Base-by-base conservation (phyloP, 2,329 filamentous ascomycete genomes). In the Neofusicoccum kwambonambiense region DNA sequence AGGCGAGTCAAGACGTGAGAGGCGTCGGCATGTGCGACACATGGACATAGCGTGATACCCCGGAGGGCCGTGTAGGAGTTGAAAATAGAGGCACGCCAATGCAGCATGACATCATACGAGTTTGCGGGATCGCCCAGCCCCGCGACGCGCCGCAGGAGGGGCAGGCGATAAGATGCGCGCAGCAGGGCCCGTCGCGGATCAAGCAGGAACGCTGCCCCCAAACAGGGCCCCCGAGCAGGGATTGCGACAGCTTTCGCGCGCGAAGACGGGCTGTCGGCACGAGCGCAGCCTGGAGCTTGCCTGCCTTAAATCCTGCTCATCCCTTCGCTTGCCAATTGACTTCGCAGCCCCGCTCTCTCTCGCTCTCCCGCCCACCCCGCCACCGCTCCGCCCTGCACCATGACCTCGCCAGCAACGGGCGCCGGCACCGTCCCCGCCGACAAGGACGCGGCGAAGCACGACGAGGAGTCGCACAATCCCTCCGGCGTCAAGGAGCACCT, bases 401-500 rank as follows among this genome's bases (percentile, higher is more conserved):
- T 64, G 62, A 54, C 61, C 44, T 64, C 51, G 27, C 56, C 56
- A 19, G 56, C 56, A n/a, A 12, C 22, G 31, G 41, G 31, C 37
- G 58, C 35, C 5, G 45, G 47, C 19, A 11, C 45, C 11, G 3
- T 12, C 4, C 11, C 58, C 9, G 52, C 52, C 42, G 31, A 51
- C 15, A 35, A 54, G 12, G 54, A 52, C 3, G 45, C 37, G 7
- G 54, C 27, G 35, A 49, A 52, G 44, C 63, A 65, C 54, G 63
- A 65, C 45, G 12, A 61, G 13, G 63, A 51, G 42, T 65, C 63
- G 45, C 63, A 65, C 63, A 34, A 61, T 12, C 63, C 63, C 22
- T 8, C 31, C 3, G 63, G 63, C 56, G 9, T 65, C 63, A 65
- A 65, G 52, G 64, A 37, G 22, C 56, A 65, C 49, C 17, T 78